Conservation (phyloP, 2,329 filamentous ascomycete genomes). For the Huntiella abstrusa region DNA sequence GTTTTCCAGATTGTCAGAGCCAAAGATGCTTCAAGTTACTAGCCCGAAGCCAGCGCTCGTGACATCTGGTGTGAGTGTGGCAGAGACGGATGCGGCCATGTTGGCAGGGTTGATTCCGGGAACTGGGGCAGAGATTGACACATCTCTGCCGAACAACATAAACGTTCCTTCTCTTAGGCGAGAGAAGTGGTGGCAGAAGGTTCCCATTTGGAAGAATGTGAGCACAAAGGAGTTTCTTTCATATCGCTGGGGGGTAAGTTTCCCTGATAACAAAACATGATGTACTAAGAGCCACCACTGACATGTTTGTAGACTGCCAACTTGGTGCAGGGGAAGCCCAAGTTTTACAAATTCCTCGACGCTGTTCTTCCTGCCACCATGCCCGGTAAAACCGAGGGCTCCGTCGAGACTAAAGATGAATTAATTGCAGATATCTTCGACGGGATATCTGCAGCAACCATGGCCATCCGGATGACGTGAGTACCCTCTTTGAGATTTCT, state of each 20-base stretch:
- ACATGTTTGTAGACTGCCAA: constrained; percentile 24
- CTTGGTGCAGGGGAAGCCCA: constrained; percentile 27
- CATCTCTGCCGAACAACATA: too few relatives aligned
- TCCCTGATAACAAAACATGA: background rate
- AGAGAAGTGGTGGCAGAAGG: constrained; percentile 31
- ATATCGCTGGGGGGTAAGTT: constrained; percentile 35
- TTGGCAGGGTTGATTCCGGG: too few relatives aligned
- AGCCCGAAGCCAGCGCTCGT: background rate
- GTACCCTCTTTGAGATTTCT: constrained; percentile 10
- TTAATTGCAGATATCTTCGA: constrained; percentile 34
- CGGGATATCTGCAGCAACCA: constrained; percentile 34
- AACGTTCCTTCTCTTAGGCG: background rate
- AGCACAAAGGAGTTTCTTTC: constrained; percentile 29
- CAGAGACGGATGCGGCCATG: too few relatives aligned
- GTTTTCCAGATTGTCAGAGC: background rate
- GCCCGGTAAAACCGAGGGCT: constrained; percentile 19
- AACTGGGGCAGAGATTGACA: too few relatives aligned
- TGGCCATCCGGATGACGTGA: constrained; percentile 39
- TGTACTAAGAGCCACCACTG: too few relatives aligned
- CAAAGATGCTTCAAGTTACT: constrained; percentile 2
- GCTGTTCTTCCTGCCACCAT: constrained; percentile 30
- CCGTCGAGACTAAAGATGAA: constrained; percentile 21
- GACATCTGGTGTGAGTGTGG: background rate
- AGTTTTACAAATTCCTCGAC: constrained; percentile 29
- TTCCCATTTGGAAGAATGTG: constrained; percentile 30